Evolutionary conservation across 768 basidiomycete genomes (phyloP).

Genomic region (Rhizopogon vinicolor): DNA sequence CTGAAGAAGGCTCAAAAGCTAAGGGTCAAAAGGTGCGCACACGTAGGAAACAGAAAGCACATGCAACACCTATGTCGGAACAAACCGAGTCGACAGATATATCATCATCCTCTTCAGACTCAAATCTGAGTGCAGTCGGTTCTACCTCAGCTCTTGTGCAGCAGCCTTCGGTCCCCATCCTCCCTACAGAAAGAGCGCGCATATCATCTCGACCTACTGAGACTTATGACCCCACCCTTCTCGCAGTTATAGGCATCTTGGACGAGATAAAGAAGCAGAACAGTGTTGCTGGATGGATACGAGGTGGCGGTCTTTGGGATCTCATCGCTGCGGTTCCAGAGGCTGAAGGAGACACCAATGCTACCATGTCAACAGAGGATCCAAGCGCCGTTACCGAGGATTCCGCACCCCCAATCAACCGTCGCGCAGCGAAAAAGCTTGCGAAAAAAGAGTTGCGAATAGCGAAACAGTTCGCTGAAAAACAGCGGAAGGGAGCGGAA

Average conservation of each 20-base stretch:
- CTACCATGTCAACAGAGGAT: not conserved
- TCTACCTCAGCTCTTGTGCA: not conserved
- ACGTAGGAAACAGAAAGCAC: not conserved
- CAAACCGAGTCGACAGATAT: conserved; percentile 1
- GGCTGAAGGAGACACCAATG: conserved; percentile 2
- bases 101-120: not conserved
- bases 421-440: not conserved
- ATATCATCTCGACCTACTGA: conserved; percentile 5
- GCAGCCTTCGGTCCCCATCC: not conserved
- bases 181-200: not conserved
- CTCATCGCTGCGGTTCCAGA: not conserved
- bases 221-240: conserved; percentile 44
- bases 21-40: conserved; percentile 6
- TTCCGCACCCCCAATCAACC: not conserved
- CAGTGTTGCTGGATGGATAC: conserved; percentile 69
- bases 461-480: not conserved
- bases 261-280: conserved; percentile 52
- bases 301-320: conserved; percentile 43
- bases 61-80: not conserved
- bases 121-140: not conserved
- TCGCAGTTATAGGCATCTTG: conserved; percentile 65
- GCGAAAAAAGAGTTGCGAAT: not conserved
- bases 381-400: not conserved
- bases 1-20: not conserved
- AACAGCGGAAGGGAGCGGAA: not conserved